Percentiles rank a stretch among this genome's conserved stretches.
Conservation (phyloP, 2,329 filamentous ascomycete species). For the Rutstroemia sp. region DNA sequence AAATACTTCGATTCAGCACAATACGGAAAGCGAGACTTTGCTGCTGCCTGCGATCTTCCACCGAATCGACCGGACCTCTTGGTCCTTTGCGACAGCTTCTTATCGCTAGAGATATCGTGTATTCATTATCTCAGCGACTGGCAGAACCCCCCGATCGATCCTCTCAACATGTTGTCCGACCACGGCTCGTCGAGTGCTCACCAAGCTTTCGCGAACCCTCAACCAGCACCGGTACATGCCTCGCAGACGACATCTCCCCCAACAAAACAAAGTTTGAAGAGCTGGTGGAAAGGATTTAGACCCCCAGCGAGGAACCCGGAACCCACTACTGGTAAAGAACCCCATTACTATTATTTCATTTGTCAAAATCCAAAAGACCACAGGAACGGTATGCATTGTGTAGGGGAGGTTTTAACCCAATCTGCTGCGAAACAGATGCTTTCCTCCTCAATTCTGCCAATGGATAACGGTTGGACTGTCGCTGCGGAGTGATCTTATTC, state of each 20-base stretch:
- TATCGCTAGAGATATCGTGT: conserved; percentile 10
- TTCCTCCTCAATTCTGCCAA: too few species aligned
- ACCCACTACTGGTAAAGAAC: conserved; percentile 12
- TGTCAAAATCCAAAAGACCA: neutral
- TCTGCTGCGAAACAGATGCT: too few species aligned
- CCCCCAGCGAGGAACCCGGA: conserved; percentile 53
- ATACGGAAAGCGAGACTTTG: conserved; percentile 3
- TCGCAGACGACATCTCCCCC: conserved; percentile 56
- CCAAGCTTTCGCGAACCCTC: conserved; percentile 24
- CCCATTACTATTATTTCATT: conserved; percentile 10
- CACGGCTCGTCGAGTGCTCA: conserved; percentile 22
- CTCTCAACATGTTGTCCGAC: conserved; percentile 22
- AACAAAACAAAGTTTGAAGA: conserved; percentile 80
- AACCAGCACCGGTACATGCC: conserved; percentile 21
- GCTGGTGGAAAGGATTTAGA: conserved; percentile 98
- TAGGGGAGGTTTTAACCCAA: too few species aligned
- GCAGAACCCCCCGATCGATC: conserved; percentile 12
- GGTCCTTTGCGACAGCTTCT: conserved; percentile 12
- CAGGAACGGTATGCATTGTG: too few species aligned
- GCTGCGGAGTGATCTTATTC: neutral
- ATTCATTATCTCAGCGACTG: conserved; percentile 12
- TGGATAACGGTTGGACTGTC: too few species aligned
- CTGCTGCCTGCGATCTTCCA: conserved; percentile 12
- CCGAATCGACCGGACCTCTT: conserved; percentile 12
- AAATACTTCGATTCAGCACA: conserved; percentile 1